Evolutionary conservation across 805 yeast species (phyloP).

Genomic region (Kluyveromyces wickerhamii): DNA sequence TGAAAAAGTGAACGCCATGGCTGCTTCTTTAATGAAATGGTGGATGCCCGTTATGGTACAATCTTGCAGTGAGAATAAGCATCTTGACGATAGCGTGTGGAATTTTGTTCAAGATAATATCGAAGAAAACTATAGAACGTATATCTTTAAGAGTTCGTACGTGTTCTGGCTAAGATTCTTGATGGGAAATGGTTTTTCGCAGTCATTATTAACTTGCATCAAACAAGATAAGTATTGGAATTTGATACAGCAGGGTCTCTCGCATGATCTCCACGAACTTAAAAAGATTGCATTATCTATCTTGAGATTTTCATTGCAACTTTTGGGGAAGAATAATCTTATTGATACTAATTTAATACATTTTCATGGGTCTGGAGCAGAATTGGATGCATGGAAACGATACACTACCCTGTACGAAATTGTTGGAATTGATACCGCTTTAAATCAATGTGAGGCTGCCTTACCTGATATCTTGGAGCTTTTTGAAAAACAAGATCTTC

Average conservation of each 20-base stretch:
- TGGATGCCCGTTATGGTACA: slow-evolving; percentile 32
- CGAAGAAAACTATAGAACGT: slow-evolving; percentile 21
- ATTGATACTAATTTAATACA: slow-evolving; percentile 75
- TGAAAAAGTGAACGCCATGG: slow-evolving; percentile 30
- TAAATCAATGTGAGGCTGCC: slow-evolving; percentile 81
- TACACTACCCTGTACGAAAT: slow-evolving; percentile 72
- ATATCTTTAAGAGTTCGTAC: slow-evolving; percentile 37
- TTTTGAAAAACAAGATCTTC: slow-evolving; percentile 45
- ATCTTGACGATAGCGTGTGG: slow-evolving; percentile 38
- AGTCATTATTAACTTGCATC: slow-evolving; percentile 9
- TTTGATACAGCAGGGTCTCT: slow-evolving; percentile 47
- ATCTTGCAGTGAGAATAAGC: slow-evolving; percentile 10
- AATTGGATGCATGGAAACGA: slow-evolving; percentile 72
- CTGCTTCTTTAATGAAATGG: slow-evolving; percentile 45
- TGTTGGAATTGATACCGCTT: slow-evolving; percentile 73
- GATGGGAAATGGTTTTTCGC: slow-evolving; percentile 13
- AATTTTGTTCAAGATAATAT: slow-evolving; percentile 33
- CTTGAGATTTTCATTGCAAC: slow-evolving; percentile 50
- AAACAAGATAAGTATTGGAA: slow-evolving; percentile 43
- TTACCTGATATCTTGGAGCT: slow-evolving; percentile 49
- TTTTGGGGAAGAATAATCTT: slow-evolving; percentile 61
- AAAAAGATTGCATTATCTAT: slow-evolving; percentile 63
- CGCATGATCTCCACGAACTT: slow-evolving; percentile 51
- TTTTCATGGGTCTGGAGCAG: slow-evolving; percentile 78
- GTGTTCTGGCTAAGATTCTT: slow-evolving; percentile 52